Conservation (phyloP, 352 stramenopile species). For the Pythium rhizo-oryzae region DNA sequence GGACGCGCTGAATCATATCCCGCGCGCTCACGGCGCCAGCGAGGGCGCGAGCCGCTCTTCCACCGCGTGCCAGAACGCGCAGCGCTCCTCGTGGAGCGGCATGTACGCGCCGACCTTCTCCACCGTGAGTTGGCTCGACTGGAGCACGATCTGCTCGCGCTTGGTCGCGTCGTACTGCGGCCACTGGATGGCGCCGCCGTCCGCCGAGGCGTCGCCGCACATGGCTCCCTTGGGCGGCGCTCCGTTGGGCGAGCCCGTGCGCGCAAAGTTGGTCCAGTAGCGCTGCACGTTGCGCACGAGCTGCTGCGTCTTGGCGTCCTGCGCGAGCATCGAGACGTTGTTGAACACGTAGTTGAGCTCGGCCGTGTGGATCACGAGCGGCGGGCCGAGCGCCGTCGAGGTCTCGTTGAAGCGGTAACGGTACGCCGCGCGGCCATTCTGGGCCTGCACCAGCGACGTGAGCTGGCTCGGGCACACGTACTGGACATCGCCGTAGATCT, state of each 20-base stretch:
- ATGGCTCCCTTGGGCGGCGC: too few species aligned
- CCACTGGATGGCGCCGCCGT: too few species aligned
- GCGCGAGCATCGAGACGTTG: not conserved
- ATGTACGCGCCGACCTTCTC: constrained; percentile 7
- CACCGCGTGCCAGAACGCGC: constrained; percentile 18
- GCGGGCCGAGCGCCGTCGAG: not conserved
- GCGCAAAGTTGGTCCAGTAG: constrained; percentile 20
- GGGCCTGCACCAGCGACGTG: not conserved
- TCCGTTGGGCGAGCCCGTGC: constrained; percentile 17
- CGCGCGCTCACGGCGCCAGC: too few species aligned
- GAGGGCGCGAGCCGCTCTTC: too few species aligned
- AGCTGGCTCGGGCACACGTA: constrained; percentile 20
- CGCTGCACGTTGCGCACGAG: constrained; percentile 6
- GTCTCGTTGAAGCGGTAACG: constrained; percentile 26
- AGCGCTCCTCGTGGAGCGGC: constrained; percentile 16
- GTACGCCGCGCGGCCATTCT: not conserved
- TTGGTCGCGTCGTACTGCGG: too few species aligned
- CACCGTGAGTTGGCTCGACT: too few species aligned
- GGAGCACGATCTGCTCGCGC: too few species aligned
- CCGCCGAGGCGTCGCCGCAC: too few species aligned
- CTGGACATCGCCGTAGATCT: constrained; percentile 14
- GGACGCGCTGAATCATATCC: too few species aligned
- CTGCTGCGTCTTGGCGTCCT: constrained; percentile 1
- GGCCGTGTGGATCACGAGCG: constrained; percentile 10
- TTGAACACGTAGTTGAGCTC: constrained; percentile 21